These are phyloP conservation scores for Euphorbia tirucalli DNA, from an alignment of 345 rosid species.

Conservation along the genomic window DNA sequence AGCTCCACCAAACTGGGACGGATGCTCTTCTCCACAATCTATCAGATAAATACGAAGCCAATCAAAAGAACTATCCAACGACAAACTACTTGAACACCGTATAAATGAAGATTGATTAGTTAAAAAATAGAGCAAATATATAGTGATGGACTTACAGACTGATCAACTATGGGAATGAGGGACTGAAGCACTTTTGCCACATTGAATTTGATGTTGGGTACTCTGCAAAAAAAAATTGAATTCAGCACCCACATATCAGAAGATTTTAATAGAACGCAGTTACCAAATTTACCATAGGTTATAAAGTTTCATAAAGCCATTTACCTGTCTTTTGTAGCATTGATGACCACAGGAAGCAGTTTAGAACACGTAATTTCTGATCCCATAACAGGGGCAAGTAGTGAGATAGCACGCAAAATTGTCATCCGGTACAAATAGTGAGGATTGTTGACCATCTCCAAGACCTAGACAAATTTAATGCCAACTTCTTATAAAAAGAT, in stretches of 20 bases:
- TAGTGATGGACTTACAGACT: constrained; percentile 51
- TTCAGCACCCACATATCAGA: background rate
- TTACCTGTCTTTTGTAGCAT: constrained; percentile 89
- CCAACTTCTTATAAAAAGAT: background rate
- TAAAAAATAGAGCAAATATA: background rate
- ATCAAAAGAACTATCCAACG: background rate
- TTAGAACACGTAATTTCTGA: constrained; percentile 82
- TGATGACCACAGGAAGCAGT: constrained; percentile 66
- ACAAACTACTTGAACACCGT: background rate
- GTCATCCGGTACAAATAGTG: constrained; percentile 95
- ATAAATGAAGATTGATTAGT: background rate
- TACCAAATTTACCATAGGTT: background rate
- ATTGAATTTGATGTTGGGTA: constrained; percentile 90
- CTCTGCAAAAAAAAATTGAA: constrained; percentile 43
- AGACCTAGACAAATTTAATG: constrained; percentile 44
- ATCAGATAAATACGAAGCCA: background rate
- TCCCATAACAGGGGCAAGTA: constrained; percentile 92
- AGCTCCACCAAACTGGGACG: constrained; percentile 77
- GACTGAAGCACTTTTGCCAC: constrained; percentile 92
- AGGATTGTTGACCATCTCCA: constrained; percentile 72
- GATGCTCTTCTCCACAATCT: constrained; percentile 77
- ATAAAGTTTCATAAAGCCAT: background rate
- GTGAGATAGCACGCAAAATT: constrained; percentile 65
- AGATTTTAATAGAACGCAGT: background rate
- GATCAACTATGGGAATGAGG: constrained; percentile 75